These are phyloP conservation scores for Malassezia arunalokei DNA, from an alignment of 1,284 basidiomycete species.

Conservation along the genomic window DNA sequence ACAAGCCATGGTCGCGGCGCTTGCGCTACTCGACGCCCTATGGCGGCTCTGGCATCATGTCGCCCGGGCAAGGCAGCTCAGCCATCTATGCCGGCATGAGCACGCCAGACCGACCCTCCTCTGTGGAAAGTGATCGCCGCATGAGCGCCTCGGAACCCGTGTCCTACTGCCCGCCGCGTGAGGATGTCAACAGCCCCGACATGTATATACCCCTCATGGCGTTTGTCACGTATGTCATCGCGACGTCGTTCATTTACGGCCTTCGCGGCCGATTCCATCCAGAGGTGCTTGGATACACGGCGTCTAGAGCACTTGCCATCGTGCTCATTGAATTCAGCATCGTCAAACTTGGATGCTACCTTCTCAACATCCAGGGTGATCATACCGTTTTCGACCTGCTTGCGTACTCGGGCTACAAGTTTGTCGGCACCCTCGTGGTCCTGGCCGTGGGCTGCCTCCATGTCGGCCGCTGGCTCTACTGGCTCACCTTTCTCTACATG, in stretches of 20 bases:
- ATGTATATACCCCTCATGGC: constrained; percentile 97
- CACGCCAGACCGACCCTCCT: constrained; percentile 11
- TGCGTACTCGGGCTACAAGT: constrained; percentile 88
- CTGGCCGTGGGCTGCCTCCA: constrained; percentile 27
- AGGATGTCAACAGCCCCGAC: constrained; percentile 91
- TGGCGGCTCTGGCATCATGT: constrained; percentile 17
- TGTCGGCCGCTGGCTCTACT: constrained; percentile 55
- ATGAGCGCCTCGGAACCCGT: constrained; percentile 5
- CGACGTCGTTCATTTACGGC: constrained; percentile 68
- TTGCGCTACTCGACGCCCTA: constrained; percentile 34
- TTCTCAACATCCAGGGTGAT: constrained; percentile 68
- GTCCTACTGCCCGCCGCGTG: constrained; percentile 67
- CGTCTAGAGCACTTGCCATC: constrained; percentile 58
- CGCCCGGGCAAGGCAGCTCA: constrained; percentile 4
- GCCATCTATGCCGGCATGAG: constrained; percentile 11
- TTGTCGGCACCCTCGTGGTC: constrained; percentile 53
- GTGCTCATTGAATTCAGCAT: constrained; percentile 60
- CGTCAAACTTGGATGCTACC: constrained; percentile 79
- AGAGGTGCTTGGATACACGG: constrained; percentile 72
- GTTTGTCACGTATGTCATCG: constrained; percentile 83
- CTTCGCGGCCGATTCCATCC: constrained; percentile 75
- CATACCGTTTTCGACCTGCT: constrained; percentile 53
- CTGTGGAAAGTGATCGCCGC: background rate
- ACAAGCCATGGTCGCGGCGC: constrained; percentile 49
- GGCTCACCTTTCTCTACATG: constrained; percentile 65